These are phyloP conservation scores for Magnolia officinalis DNA, from an alignment of 164 flowering plant genomes.

Conservation along the genomic window DNA sequence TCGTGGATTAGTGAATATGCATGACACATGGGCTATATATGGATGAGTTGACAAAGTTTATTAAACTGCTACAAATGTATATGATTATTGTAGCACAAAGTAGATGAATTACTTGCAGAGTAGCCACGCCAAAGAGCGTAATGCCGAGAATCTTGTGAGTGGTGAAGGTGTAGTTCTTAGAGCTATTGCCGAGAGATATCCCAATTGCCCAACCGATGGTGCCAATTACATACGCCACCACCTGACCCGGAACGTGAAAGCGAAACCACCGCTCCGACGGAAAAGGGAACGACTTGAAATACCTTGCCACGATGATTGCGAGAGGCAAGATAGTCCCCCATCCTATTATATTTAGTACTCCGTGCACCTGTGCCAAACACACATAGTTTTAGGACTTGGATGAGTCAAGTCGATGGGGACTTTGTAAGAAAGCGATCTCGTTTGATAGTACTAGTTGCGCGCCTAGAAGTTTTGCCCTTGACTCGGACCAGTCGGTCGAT, in stretches of 20 bases:
- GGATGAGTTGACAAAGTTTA: no score
- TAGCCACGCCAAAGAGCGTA: constrained; percentile 33
- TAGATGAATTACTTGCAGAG: constrained; percentile 35
- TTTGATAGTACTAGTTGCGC: no score
- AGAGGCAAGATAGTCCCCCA: constrained; percentile 48
- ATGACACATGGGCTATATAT: no score
- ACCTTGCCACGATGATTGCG: constrained; percentile 42
- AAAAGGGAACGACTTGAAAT: constrained; percentile 26
- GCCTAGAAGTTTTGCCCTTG: no score
- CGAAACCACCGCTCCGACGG: constrained; percentile 3
- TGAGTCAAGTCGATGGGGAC: no score
- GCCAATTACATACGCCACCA: constrained; percentile 27
- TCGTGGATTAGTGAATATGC: no score
- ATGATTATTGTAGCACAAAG: neutral
- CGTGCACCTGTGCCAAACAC: constrained; percentile 36
- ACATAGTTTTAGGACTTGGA: neutral
- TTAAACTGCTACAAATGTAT: no score
- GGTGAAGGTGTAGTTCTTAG: constrained; percentile 27
- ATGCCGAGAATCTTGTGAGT: constrained; percentile 32
- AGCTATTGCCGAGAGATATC: constrained; percentile 29
- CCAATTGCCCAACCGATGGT: constrained; percentile 37
- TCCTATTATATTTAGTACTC: constrained; percentile 41
- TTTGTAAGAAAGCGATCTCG: no score
- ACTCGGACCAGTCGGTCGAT: no score
- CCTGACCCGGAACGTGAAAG: constrained; percentile 26